phyloP scores from a whole-genome alignment of 345 rosid genomes.

The Eucalyptus decipiens region DNA sequence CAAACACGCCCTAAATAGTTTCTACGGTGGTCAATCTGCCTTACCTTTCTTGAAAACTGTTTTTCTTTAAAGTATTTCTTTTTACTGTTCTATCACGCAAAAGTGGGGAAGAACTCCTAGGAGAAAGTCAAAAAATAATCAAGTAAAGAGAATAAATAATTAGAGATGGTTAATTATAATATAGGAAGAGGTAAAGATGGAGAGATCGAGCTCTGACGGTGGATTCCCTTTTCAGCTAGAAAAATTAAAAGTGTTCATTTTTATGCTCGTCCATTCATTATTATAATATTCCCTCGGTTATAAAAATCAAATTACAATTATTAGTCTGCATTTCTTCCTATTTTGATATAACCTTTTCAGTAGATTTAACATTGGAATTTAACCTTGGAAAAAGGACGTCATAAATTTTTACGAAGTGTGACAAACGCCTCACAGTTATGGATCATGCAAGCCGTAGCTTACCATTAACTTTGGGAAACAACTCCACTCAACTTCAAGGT shows the following conservation, averaged over 20 bases:
- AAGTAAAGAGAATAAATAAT: not conserved
- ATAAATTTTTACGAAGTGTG: not conserved
- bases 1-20: no score
- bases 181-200: not conserved
- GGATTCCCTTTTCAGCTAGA: not conserved
- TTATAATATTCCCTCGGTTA: not conserved
- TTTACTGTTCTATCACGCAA: not conserved
- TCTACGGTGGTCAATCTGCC: not conserved
- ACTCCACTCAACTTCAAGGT: not conserved
- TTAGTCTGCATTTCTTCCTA: not conserved
- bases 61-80: not conserved
- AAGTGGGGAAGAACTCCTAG: not conserved
- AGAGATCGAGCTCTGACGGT: not conserved
- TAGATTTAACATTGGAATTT: not conserved
- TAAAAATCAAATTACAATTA: not conserved
- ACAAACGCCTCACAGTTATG: not conserved
- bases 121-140: not conserved
- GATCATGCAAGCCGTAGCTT: not conserved
- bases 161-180: not conserved
- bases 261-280: not conserved
- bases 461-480: not conserved
- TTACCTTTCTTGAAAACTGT: not conserved
- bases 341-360: not conserved
- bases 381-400: not conserved
- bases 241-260: not conserved